Percentiles rank a stretch among this genome's conserved stretches.
Conservation (phyloP, 345 rosid genomes). For the Rhodamnia argentea region DNA sequence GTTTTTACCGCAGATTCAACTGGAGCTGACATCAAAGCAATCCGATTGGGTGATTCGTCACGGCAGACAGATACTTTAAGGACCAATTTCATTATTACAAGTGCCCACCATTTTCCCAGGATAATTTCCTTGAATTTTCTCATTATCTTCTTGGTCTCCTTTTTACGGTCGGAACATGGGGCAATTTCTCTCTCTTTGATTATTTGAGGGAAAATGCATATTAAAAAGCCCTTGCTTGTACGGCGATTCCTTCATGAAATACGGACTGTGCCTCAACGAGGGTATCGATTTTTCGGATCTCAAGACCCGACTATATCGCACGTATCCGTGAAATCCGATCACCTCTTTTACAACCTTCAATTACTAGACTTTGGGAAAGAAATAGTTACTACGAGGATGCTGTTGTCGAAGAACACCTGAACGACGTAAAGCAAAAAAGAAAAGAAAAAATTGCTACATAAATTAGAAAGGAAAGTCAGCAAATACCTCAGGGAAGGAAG, state of each 20-base stretch:
- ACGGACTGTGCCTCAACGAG: rapidly evolving
- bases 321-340: too few species aligned
- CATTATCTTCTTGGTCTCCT: neutral
- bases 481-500: too few species aligned
- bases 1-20: neutral
- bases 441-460: too few species aligned
- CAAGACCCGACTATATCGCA: neutral
- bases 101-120: neutral
- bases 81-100: neutral
- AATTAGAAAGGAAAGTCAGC: too few species aligned
- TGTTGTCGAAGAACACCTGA: too few species aligned
- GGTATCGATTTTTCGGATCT: neutral
- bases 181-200: neutral
- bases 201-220: neutral
- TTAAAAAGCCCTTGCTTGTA: neutral
- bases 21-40: neutral
- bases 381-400: too few species aligned
- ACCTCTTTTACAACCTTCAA: too few species aligned
- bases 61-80: neutral
- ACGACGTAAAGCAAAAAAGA: too few species aligned
- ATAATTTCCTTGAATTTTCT: neutral
- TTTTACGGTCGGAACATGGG: neutral
- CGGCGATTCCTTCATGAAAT: neutral
- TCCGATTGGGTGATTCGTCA: neutral
- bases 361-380: too few species aligned